These are phyloP conservation scores for Cutaneotrichosporon cavernicola DNA, from an alignment of 1,284 basidiomycete species.

Conservation along the genomic window DNA sequence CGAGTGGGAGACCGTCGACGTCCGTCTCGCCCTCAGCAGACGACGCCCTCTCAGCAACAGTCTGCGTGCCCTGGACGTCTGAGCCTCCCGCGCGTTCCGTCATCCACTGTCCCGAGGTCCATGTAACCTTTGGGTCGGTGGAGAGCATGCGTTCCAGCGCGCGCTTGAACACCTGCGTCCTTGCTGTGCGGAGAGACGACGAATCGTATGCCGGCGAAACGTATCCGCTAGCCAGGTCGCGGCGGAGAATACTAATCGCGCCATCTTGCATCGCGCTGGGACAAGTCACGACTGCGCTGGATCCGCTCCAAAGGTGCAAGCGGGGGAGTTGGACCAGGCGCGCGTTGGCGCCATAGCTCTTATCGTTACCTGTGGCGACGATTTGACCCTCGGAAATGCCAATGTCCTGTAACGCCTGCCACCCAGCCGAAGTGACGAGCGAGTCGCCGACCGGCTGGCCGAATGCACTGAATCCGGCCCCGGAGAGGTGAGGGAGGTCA, in stretches of 20 bases:
- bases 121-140: slow-evolving; percentile 61
- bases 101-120: slow-evolving; percentile 81
- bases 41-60: slow-evolving; percentile 59
- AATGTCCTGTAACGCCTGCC: slow-evolving; percentile 23
- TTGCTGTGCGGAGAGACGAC: slow-evolving; percentile 6
- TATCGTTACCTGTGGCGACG: slow-evolving; percentile 22
- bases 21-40: background rate
- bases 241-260: slow-evolving; percentile 13
- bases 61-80: slow-evolving; percentile 73
- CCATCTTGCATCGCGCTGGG: slow-evolving; percentile 25
- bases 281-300: slow-evolving; percentile 12
- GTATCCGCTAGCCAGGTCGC: slow-evolving; percentile 1
- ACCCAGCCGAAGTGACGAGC: slow-evolving; percentile 21
- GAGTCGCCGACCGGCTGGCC: slow-evolving; percentile 11
- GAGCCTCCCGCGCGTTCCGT: slow-evolving; percentile 76
- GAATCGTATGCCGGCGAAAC: background rate
- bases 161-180: slow-evolving; percentile 14
- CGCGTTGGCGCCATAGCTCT: slow-evolving; percentile 7
- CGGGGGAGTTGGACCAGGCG: slow-evolving; percentile 16
- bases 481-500: slow-evolving; percentile 16
- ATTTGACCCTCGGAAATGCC: slow-evolving; percentile 18
- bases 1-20: slow-evolving; percentile 23
- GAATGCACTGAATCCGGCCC: slow-evolving; percentile 18
- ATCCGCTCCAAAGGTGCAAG: slow-evolving; percentile 17
- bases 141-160: slow-evolving; percentile 22